A percentile compares a stretch with the other conserved stretches of the same genome.
These are phyloP conservation scores for Atkinsonella texensis DNA, from an alignment of 2,329 filamentous ascomycete species.

Conservation along the genomic window DNA sequence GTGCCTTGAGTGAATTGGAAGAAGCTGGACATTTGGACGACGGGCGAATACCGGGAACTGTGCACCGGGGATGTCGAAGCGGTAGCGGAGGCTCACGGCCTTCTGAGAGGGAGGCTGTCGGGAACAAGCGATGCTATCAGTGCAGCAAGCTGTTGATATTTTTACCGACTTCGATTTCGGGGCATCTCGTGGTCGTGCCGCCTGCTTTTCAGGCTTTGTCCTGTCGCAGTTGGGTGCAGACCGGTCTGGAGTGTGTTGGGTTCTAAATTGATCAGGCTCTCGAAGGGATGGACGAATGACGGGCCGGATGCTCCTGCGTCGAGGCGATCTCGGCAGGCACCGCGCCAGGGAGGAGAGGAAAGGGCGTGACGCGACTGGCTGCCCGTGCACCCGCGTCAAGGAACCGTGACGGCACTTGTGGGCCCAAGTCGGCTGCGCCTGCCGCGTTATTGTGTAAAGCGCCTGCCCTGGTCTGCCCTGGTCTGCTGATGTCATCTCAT, in stretches of 20 bases:
- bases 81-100: not conserved
- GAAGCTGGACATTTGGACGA: slow-evolving; percentile 44
- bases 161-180: not conserved
- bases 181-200: not conserved
- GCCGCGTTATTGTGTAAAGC: too few relatives aligned
- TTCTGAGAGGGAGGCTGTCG: not conserved
- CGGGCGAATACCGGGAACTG: slow-evolving; percentile 1
- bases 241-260: not conserved
- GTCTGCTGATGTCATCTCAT: too few relatives aligned
- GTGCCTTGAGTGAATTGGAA: slow-evolving; percentile 56
- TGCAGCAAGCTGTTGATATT: not conserved
- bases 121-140: not conserved
- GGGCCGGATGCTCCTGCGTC: not conserved
- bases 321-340: not conserved
- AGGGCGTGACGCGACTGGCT: not conserved
- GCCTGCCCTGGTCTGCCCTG: too few relatives aligned
- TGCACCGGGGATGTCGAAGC: slow-evolving; percentile 3
- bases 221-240: not conserved
- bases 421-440: not conserved
- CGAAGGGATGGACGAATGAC: not conserved
- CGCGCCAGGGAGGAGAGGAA: not conserved
- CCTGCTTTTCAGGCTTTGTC: not conserved
- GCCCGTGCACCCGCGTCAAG: not conserved
- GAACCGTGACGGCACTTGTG: not conserved
- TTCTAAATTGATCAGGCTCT: not conserved